Evolutionary conservation across 2,329 filamentous ascomycete genomes (phyloP), one percentile per base, ranked within the genome.

Genomic region (Fusarium redolens): DNA sequence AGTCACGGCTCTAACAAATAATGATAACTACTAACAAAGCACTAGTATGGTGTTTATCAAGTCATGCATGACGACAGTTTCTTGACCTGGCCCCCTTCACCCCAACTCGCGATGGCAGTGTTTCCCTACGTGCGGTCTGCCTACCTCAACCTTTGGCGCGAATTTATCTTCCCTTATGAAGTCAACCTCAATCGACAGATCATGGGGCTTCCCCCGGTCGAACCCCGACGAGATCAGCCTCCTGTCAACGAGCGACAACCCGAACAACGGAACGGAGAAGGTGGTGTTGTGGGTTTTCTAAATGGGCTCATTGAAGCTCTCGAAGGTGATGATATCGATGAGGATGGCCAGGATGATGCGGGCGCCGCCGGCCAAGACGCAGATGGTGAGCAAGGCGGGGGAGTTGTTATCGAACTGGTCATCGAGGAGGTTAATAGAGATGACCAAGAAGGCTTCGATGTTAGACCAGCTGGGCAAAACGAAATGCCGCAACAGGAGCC

Each of bases 61-160:
- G 76, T 86, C 40, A 81, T 85, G 59, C 82, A 84, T 47, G 81
- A 87, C 44, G 81, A 84, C 35, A 77, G 84, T n/a, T 81, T 85
- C 52, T 80, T 86, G 25, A 76, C 78, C 18, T 90, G 88, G 88
- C 88, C 88, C 2, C 88, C 87, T 0, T 86, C 87, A 1, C 85
- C 87, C 1, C 82, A 84, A 43, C 85, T 87, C 65, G 85, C 84
- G n/a, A 78, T 89, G 57, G 81, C 85, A 3, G 69, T 86, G 5
- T 85, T 89, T 68, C 88, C 88, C 0, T 84, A 84, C 47, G 77
- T 85, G 7, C 82, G 82, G 38, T 81, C 80, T 45, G 70, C 85
- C 13, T 88, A 90, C 76, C 82, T 82, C 68, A 82, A 81, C 58
- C 44, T 88, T 6, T 86, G 87, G 75, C 82, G 81, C 33, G 81